phyloP scores from a whole-genome alignment of 768 basidiomycete species.

The Lactifluus volemus region DNA sequence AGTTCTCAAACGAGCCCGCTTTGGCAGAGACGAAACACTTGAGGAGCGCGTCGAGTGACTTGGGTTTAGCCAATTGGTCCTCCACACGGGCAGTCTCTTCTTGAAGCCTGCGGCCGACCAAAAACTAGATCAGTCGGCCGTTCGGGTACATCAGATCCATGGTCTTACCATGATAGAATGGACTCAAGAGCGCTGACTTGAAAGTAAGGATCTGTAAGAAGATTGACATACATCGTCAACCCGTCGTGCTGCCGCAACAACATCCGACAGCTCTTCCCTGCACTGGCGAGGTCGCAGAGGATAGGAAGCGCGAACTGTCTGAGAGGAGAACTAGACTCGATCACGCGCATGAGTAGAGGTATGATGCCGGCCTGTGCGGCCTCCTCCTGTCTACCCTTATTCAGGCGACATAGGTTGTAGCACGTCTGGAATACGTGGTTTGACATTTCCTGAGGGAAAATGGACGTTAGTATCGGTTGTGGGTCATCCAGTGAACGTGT shows the following conservation, averaged over 20 bases:
- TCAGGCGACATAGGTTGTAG: slow-evolving; percentile 91
- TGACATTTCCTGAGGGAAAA: slow-evolving; percentile 70
- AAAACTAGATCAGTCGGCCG: neutral
- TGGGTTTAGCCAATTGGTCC: slow-evolving; percentile 66
- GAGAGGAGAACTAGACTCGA: slow-evolving; percentile 81
- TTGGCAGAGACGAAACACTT: slow-evolving; percentile 79
- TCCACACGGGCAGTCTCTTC: slow-evolving; percentile 94
- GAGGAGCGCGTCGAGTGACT: slow-evolving; percentile 58
- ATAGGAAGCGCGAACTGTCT: slow-evolving; percentile 97
- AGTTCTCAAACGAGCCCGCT: slow-evolving; percentile 83
- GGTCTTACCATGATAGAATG: slow-evolving; percentile 72
- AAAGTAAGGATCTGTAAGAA: slow-evolving; percentile 82
- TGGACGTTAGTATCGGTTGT: neutral
- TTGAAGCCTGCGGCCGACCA: slow-evolving; percentile 57
- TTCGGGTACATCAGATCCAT: neutral
- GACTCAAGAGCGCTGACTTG: slow-evolving; percentile 89
- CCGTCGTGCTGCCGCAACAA: slow-evolving; percentile 92
- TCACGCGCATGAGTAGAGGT: slow-evolving; percentile 82
- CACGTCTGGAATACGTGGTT: slow-evolving; percentile 97
- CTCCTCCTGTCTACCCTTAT: slow-evolving; percentile 93
- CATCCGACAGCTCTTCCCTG: slow-evolving; percentile 86
- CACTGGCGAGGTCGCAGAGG: slow-evolving; percentile 90
- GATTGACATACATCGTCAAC: slow-evolving; percentile 66
- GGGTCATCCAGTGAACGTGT: neutral
- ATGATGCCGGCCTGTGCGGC: slow-evolving; percentile 94